phyloP scores from a whole-genome alignment of 768 basidiomycete species.

The Amanita molliuscula region DNA sequence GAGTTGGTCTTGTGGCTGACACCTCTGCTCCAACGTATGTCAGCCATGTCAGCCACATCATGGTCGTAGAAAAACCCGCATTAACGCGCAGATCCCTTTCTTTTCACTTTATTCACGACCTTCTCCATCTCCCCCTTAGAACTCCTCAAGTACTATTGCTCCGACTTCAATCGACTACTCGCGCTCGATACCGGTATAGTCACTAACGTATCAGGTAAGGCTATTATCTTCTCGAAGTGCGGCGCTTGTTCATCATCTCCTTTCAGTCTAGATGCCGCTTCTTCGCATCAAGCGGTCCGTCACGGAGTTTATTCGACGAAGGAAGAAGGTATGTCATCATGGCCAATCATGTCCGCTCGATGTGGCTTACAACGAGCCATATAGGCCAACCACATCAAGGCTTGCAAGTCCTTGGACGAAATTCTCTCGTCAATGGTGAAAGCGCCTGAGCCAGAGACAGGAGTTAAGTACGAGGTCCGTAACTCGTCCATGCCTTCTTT shows the following conservation, averaged over 20 bases:
- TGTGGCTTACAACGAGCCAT: background rate
- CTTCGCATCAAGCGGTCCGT: conserved; percentile 4
- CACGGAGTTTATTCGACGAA: conserved; percentile 5
- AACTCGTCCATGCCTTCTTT: background rate
- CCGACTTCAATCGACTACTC: background rate
- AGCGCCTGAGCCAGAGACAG: background rate
- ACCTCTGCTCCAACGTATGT: background rate
- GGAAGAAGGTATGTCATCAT: conserved; percentile 5
- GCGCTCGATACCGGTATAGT: background rate
- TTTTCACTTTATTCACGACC: background rate
- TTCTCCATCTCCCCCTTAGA: background rate
- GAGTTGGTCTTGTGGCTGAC: conserved; percentile 6
- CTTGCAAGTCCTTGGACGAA: conserved; percentile 1
- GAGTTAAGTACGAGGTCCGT: background rate
- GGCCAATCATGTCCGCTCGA: background rate
- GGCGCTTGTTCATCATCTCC: background rate
- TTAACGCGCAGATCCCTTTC: background rate
- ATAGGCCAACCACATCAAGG: background rate
- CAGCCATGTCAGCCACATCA: conserved; percentile 4
- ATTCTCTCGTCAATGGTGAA: background rate
- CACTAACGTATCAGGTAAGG: background rate
- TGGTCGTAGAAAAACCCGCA: background rate
- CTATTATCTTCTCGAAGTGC: background rate
- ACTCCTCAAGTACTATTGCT: background rate
- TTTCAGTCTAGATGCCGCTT: conserved; percentile 1